A percentile compares a stretch with the other conserved stretches of the same genome.
Evolutionary conservation across 371 early-diverging fungal genomes (phyloP).

Genomic region (Rhizopus arrhizus): DNA sequence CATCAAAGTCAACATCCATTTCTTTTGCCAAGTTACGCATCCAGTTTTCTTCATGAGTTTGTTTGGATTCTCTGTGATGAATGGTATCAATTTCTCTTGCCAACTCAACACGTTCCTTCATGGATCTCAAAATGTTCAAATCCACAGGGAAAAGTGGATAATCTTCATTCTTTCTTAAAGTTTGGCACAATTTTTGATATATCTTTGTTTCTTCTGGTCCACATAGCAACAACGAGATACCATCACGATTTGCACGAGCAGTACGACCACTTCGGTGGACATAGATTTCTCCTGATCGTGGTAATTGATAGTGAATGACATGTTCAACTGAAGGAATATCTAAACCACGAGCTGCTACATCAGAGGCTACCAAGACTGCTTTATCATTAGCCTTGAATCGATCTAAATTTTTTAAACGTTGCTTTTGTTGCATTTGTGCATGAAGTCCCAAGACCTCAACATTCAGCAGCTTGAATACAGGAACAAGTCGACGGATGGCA

Average conservation of each 20-base stretch:
- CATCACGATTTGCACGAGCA: slow-evolving; percentile 83
- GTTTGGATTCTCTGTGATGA: slow-evolving; percentile 76
- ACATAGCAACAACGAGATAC: slow-evolving; percentile 79
- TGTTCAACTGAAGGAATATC: slow-evolving; percentile 96
- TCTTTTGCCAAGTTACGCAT: slow-evolving; percentile 83
- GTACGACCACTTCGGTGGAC: slow-evolving; percentile 96
- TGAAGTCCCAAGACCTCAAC: slow-evolving; percentile 78
- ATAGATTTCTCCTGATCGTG: slow-evolving; percentile 92
- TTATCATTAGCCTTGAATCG: slow-evolving; percentile 71
- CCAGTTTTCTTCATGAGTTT: slow-evolving; percentile 79
- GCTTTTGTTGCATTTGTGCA: slow-evolving; percentile 94
- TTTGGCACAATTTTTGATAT: slow-evolving; percentile 78
- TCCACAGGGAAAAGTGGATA: slow-evolving; percentile 77
- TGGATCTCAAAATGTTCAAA: slow-evolving; percentile 55
- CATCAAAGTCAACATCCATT: slow-evolving; percentile 82
- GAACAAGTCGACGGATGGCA: slow-evolving; percentile 82
- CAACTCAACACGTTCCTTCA: slow-evolving; percentile 73
- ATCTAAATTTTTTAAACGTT: slow-evolving; percentile 91
- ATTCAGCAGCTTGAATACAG: slow-evolving; percentile 74
- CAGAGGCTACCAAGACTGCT: slow-evolving; percentile 84
- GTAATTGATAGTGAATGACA: slow-evolving; percentile 98
- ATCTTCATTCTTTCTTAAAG: slow-evolving; percentile 67
- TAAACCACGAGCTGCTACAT: slow-evolving; percentile 95
- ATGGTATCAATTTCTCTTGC: slow-evolving; percentile 80
- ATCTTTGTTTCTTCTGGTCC: slow-evolving; percentile 82